phyloP scores from a whole-genome alignment of 306 rosid species.

The Benincasa hispida region DNA sequence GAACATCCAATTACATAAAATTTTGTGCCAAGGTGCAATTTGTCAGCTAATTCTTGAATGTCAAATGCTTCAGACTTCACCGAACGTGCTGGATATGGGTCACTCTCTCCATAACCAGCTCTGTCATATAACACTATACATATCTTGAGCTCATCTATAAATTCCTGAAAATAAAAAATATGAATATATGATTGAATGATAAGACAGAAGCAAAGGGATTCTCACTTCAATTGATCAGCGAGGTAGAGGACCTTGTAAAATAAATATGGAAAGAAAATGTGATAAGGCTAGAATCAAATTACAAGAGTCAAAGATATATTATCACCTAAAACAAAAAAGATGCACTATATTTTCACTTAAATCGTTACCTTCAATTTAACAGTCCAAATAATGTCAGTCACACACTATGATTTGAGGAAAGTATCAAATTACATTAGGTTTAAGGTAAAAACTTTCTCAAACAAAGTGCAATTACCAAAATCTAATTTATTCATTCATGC shows the following conservation, averaged over 20 bases:
- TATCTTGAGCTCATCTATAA: conserved; percentile 39
- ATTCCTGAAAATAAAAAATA: conserved; percentile 30
- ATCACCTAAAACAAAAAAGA: not conserved
- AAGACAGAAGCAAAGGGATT: not conserved
- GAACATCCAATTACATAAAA: conserved; percentile 65
- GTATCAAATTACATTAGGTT: not conserved
- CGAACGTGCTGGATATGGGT: conserved; percentile 61
- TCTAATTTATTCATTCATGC: not conserved
- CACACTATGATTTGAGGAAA: not conserved
- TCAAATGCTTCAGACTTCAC: conserved; percentile 82
- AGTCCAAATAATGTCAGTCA: not conserved
- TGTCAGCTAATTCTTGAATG: conserved; percentile 69
- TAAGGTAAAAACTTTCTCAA: not conserved
- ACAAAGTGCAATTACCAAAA: not conserved
- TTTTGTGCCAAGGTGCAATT: conserved; percentile 39
- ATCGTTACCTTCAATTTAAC: not conserved
- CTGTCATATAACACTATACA: conserved; percentile 50
- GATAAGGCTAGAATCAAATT: not conserved
- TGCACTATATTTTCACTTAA: not conserved
- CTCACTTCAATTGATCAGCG: not conserved
- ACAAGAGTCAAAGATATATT: not conserved
- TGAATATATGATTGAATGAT: not conserved
- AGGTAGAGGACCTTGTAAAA: not conserved
- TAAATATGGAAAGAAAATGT: not conserved
- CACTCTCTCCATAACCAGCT: conserved; percentile 92